Percentiles rank a stretch among this genome's conserved stretches.
Evolutionary conservation across 176 grass and related monocot genomes (phyloP).

Genomic region (Carex cristatella): DNA sequence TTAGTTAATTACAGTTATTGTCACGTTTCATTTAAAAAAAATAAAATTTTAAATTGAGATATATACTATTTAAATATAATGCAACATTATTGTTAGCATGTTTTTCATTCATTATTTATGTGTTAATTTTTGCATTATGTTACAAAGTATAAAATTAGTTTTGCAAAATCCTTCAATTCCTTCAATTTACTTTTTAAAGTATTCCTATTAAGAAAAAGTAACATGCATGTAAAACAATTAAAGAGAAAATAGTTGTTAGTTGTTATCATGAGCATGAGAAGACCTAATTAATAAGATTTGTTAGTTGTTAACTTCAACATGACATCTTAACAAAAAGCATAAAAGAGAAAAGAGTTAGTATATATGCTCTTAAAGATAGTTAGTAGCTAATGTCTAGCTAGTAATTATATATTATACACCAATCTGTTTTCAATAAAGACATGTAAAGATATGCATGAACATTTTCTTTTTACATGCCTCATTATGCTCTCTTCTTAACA

Average conservation of each 20-base stretch:
- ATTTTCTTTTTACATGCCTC: constrained; percentile 12
- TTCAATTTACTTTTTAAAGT: neutral
- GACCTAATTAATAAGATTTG: neutral
- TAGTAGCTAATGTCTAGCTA: neutral
- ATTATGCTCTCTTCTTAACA: neutral
- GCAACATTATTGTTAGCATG: too few species aligned
- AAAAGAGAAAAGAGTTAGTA: neutral
- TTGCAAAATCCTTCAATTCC: neutral
- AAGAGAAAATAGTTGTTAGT: too few species aligned
- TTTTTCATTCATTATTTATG: too few species aligned
- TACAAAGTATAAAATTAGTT: neutral
- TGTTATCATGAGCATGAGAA: neutral
- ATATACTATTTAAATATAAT: too few species aligned
- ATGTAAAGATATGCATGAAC: constrained; percentile 21
- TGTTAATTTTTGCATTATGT: neutral
- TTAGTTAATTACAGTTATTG: too few species aligned
- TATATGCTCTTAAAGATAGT: neutral
- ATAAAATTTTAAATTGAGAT: too few species aligned
- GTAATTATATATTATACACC: neutral
- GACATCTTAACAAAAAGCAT: neutral
- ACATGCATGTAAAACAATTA: too few species aligned
- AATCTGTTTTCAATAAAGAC: constrained; percentile 8
- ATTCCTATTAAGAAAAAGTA: neutral
- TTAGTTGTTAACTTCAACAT: neutral
- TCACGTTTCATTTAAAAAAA: too few species aligned